Evolutionary conservation across 352 stramenopile species (phyloP), one percentile per base, ranked within the genome.

Genomic region (Globisporangium canariense): DNA sequence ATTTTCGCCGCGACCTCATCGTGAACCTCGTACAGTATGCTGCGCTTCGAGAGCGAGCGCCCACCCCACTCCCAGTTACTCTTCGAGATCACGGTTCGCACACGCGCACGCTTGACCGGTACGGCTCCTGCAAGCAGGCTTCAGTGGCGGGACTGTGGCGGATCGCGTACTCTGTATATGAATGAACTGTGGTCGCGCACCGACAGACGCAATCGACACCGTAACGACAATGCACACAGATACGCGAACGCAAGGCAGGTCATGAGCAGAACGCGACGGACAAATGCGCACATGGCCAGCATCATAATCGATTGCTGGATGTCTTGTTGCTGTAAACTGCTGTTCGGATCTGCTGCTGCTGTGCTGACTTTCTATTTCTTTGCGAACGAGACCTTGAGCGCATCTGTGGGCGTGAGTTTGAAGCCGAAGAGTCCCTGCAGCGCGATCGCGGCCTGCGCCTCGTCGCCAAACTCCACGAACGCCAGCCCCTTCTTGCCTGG

Each of bases 401-500:
- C 68, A 40, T 95, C 86, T 40, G 85, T 92, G 25, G 86, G 80
- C 53, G 84, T 93, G 69, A 95, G 79, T 68, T 93, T 93, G 71
- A 95, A 95, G 36, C 86, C 84, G 51, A 75, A 78, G 49, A 95
- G 85, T 11, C 83, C 84, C 65, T 95, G 84, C 61, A 93, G 67
- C 34, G 86, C 86, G 63, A 93, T 92, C 46, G 81, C 74, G 3
- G 86, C 86, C 68, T 95, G 86, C 14, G 83, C 78, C 53, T 95
- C 86, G 67, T 95, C 84, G 49, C 79, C 86, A 87, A 98, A 99
- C 79, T 99, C 96, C 67, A 99, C 93, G 71, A 98, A 99, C 58
- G 94, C 97, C 58, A 98, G 75, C 6, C 95, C 94, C 69, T 89
- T 90, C 66, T 97, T 97, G 58, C 92, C 92, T 16, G 92, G 92